Evolutionary conservation across 768 basidiomycete species (phyloP).

Genomic region (Boletales sp.): DNA sequence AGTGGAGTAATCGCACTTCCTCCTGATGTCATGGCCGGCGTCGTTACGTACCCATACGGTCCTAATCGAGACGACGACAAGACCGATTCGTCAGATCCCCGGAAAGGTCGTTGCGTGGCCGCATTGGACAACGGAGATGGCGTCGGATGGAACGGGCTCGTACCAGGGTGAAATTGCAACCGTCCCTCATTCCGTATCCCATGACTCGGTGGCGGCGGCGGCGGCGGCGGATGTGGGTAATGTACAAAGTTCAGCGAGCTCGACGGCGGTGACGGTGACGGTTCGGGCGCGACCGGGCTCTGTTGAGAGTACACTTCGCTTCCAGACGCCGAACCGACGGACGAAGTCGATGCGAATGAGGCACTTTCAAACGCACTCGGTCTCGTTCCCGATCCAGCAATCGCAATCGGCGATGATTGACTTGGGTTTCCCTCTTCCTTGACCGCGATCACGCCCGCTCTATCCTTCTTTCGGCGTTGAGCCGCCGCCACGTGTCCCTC

Average conservation of each 20-base stretch:
- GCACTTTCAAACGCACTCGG: constrained; percentile 46
- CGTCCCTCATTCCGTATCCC: constrained; percentile 30
- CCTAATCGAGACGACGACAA: constrained; percentile 37
- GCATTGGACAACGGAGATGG: constrained; percentile 39
- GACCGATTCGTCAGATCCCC: constrained; percentile 34
- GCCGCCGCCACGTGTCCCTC: constrained; percentile 55
- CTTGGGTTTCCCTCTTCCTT: constrained; percentile 26
- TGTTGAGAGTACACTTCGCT: constrained; percentile 54
- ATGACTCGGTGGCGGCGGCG: constrained; percentile 35
- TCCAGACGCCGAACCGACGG: constrained; percentile 54
- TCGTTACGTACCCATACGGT: constrained; percentile 34
- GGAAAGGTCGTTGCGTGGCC: constrained; percentile 32
- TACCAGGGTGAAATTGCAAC: constrained; percentile 20
- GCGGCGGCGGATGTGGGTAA: constrained; percentile 41
- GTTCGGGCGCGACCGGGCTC: constrained; percentile 37
- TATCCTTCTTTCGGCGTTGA: constrained; percentile 64
- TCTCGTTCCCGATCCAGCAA: constrained; percentile 46
- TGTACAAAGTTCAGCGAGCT: constrained; percentile 54
- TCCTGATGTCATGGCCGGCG: constrained; percentile 37
- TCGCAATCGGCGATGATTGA: constrained; percentile 35
- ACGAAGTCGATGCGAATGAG: constrained; percentile 44
- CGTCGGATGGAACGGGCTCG: constrained; percentile 34
- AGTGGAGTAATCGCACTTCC: constrained; percentile 23
- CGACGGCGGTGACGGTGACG: constrained; percentile 69
- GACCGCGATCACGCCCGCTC: constrained; percentile 28